Percentiles rank a stretch among this genome's conserved stretches.
Conservation (phyloP, 139 green algal genomes). For the Coelastrella sp. region DNA sequence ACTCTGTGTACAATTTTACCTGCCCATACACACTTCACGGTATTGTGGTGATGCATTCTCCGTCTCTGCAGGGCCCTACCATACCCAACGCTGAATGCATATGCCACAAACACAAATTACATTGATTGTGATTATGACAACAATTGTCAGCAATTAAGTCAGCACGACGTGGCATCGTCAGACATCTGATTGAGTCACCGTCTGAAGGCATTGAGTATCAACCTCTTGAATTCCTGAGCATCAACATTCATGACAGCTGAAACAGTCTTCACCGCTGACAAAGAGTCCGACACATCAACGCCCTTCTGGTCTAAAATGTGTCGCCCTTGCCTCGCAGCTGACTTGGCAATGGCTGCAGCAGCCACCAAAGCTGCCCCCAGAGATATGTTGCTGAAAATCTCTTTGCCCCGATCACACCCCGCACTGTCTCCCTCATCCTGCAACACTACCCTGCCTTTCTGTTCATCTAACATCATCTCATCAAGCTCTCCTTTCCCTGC, state of each 20-base stretch:
- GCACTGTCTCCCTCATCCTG: neutral
- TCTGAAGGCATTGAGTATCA: constrained; percentile 27
- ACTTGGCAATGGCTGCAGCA: neutral
- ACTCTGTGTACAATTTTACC: too few relatives aligned
- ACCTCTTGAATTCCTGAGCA: constrained; percentile 36
- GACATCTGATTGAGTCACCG: neutral
- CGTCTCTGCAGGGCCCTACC: too few relatives aligned
- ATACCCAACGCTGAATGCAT: too few relatives aligned
- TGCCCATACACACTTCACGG: too few relatives aligned
- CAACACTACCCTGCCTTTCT: neutral
- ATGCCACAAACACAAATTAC: too few relatives aligned
- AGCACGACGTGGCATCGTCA: too few relatives aligned
- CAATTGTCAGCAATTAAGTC: too few relatives aligned
- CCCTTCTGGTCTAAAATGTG: neutral
- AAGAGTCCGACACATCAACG: neutral
- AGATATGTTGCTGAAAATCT: neutral
- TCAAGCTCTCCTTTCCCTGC: too few relatives aligned
- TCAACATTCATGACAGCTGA: constrained; percentile 42
- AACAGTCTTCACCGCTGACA: constrained; percentile 25
- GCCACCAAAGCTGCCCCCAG: neutral
- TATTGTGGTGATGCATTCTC: too few relatives aligned
- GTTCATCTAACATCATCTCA: too few relatives aligned
- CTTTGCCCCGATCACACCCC: neutral
- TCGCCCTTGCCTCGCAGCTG: neutral
- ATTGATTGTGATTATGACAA: too few relatives aligned